Conservation (phyloP, 345 rosid genomes). For the Populus ilicifolia region DNA sequence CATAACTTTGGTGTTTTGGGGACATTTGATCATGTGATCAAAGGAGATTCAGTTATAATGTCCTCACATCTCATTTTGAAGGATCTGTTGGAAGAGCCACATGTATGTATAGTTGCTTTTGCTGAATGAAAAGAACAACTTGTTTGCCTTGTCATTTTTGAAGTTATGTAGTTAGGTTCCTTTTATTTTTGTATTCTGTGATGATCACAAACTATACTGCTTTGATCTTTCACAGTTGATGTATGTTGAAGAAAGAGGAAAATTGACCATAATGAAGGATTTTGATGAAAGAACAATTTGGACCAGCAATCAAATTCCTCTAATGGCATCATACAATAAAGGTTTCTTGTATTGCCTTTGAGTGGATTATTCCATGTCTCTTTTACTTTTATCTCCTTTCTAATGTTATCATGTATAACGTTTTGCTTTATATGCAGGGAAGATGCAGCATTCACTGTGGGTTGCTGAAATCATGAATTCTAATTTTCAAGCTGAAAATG, state of each 20-base stretch:
- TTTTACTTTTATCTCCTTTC: not conserved
- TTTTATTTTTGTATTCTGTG: not conserved
- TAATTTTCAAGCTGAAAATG: slow-evolving; percentile 43
- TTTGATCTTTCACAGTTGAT: slow-evolving; percentile 45
- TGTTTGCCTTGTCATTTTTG: slow-evolving; percentile 7
- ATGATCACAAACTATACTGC: slow-evolving; percentile 4
- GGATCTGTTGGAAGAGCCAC: slow-evolving; percentile 79
- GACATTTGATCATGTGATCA: slow-evolving; percentile 40
- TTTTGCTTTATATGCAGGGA: slow-evolving; percentile 45
- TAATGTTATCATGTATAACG: slow-evolving; percentile 8
- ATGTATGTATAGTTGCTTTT: slow-evolving; percentile 39
- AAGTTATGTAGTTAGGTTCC: not conserved
- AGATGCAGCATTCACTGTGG: slow-evolving; percentile 96
- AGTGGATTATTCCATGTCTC: not conserved
- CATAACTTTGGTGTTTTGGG: slow-evolving; percentile 34
- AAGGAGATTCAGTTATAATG: slow-evolving; percentile 39
- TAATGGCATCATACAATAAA: slow-evolving; percentile 84
- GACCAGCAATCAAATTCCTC: slow-evolving; percentile 75
- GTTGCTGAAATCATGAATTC: slow-evolving; percentile 62
- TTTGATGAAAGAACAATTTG: slow-evolving; percentile 90
- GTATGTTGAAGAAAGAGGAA: slow-evolving; percentile 86
- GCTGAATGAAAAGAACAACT: too few species aligned
- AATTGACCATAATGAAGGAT: slow-evolving; percentile 66
- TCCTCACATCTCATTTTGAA: slow-evolving; percentile 80
- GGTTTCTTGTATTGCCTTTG: slow-evolving; percentile 39